These are phyloP conservation scores for Stachybotrys chartarum DNA, from an alignment of 2,329 filamentous ascomycete genomes.

Conservation along the genomic window DNA sequence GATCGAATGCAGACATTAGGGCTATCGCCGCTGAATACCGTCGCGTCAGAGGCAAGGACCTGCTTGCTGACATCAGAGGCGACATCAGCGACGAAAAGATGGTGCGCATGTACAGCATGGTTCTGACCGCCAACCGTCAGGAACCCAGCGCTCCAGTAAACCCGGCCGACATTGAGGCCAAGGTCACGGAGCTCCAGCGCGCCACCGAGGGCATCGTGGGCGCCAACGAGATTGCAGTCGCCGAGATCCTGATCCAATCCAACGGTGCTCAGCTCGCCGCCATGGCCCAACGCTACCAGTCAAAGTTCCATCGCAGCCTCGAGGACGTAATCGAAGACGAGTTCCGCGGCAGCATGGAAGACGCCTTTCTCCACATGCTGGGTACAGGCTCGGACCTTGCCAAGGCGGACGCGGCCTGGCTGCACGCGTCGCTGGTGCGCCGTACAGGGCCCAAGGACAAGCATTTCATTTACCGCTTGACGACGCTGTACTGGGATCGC, in stretches of 20 bases:
- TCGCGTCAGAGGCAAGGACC: slow-evolving; percentile 17
- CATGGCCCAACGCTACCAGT: slow-evolving; percentile 18
- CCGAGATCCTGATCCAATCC: slow-evolving; percentile 21
- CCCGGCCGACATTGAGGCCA: slow-evolving; percentile 22
- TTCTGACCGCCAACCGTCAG: slow-evolving; percentile 16
- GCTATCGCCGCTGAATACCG: slow-evolving; percentile 23
- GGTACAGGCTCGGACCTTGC: slow-evolving; percentile 14
- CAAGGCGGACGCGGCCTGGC: slow-evolving; percentile 14
- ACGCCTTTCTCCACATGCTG: slow-evolving; percentile 22
- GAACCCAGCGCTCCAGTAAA: slow-evolving; percentile 18
- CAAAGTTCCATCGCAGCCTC: slow-evolving; percentile 24
- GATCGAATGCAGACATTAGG: slow-evolving; percentile 26
- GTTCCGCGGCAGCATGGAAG: slow-evolving; percentile 25
- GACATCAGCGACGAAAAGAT: slow-evolving; percentile 21
- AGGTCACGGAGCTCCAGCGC: slow-evolving; percentile 23
- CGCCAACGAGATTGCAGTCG: slow-evolving; percentile 20
- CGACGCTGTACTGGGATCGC: slow-evolving; percentile 24
- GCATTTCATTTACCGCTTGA: slow-evolving; percentile 22
- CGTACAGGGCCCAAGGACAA: slow-evolving; percentile 17
- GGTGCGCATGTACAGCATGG: slow-evolving; percentile 26
- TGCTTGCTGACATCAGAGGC: slow-evolving; percentile 21
- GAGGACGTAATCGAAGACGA: slow-evolving; percentile 26
- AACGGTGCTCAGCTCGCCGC: slow-evolving; percentile 24
- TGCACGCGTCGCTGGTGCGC: slow-evolving; percentile 17
- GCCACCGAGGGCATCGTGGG: slow-evolving; percentile 23